Evolutionary conservation across 352 stramenopile genomes (phyloP), one percentile per base, ranked within the genome.

Genomic region (Phytophthora citrophthora): DNA sequence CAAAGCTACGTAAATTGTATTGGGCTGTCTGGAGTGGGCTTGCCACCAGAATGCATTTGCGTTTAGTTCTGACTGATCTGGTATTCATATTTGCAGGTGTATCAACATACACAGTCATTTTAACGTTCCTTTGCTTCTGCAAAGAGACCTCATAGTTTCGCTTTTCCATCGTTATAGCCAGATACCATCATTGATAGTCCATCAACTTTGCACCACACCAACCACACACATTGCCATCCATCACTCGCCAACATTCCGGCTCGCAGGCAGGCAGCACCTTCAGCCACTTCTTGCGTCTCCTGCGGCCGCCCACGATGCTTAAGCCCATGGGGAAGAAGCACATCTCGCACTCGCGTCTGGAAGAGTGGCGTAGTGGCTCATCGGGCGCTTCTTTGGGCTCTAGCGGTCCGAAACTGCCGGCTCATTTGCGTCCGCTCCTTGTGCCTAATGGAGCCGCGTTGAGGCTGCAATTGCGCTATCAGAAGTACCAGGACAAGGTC

Each of bases 381-480:
- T 48, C 47, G 16, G 54, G 48, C 34, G 40, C 26, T 15, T 32
- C 60, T 5, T 16, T 64, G 9, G 44, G 39, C n/a, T 48, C 39
- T 7, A 77, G 32, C 32, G 68, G 66, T 12, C 51, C 75, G 26
- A 72, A 67, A 29, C 51, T 73, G 16, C 72, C 48, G 20, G 53
- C 39, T 9, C 68, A 58, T 41, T 38, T 76, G 43, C 64, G 63
- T 23, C 72, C 79, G 18, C 68, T 84, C 8, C 71, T 81, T 31
- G 67, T 78, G 44, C 69, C 65, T 34, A 71, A 84, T 44, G 64
- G 63, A 10, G 71, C 80, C 20, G 82, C 84, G 20, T 38, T 83
- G 65, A 74, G 85, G 24, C 88, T 94, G 58, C 85, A 92, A 62
- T 49, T 87, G 61, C 82, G 81, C 38, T 94, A 94, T 67, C 81